These are phyloP conservation scores for Voacanga thouarsii DNA, from an alignment of 257 asterid genomes.

Conservation along the genomic window DNA sequence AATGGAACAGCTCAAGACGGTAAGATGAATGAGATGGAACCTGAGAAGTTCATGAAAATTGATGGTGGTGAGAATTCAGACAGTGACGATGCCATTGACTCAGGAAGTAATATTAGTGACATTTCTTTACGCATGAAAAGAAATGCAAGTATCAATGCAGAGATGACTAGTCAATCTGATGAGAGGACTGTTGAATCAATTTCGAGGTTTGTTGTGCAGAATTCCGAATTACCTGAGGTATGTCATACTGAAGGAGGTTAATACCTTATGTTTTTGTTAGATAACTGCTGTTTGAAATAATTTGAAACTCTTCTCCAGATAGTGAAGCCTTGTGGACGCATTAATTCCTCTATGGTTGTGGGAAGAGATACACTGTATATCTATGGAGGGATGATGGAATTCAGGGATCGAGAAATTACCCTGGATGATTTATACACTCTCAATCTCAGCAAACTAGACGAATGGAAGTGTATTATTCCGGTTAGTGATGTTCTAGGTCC, in stretches of 20 bases:
- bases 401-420: conserved; percentile 84
- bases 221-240: conserved; percentile 74
- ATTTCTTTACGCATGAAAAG: conserved; percentile 53
- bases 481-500: conserved; percentile 40
- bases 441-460: conserved; percentile 93
- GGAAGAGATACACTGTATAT: conserved; percentile 84
- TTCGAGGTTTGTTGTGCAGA: conserved; percentile 52
- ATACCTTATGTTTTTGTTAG: conserved; percentile 4
- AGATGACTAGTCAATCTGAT: conserved; percentile 36
- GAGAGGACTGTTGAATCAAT: conserved; percentile 30
- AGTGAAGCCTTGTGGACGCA: conserved; percentile 94
- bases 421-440: conserved; percentile 87
- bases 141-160: conserved; percentile 35
- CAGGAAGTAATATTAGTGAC: conserved; percentile 42
- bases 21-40: conserved; percentile 34
- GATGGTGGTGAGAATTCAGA: conserved; percentile 60
- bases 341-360: conserved; percentile 81
- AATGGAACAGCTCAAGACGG: conserved; percentile 35
- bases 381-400: conserved; percentile 96
- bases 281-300: conserved; percentile 10
- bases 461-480: conserved; percentile 90
- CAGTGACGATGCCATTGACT: conserved; percentile 39
- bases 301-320: conserved; percentile 46
- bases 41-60: conserved; percentile 29
- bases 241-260: conserved; percentile 22